Evolutionary conservation across 306 rosid species (phyloP), one percentile per base, ranked within the genome.

Genomic region (Urtica urens): DNA sequence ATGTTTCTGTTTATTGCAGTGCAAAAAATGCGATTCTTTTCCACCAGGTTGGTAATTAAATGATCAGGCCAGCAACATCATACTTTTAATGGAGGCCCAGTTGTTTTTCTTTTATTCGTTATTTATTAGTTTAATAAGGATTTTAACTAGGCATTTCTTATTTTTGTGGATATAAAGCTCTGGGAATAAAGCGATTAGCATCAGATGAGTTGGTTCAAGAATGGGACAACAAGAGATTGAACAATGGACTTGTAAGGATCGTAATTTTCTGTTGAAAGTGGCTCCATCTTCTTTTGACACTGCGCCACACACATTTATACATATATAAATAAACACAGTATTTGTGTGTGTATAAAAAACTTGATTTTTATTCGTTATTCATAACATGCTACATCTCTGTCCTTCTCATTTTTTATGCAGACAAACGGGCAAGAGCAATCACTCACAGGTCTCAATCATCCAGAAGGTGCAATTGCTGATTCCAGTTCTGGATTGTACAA

Each of bases 161-260:
- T 43, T 38, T 46, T 57, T 46, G 57, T 57, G 61, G 61, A 6
- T 60, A 34, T 64, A 50, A 73, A 90, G 99, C 85, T 26, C 81
- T 69, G 60, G 94, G 99, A 66, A 81, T 81, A 51, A 90, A 90
- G 61, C 73, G 99, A 39, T 55, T 90, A 71, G 99, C 95, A 46
- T 79, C 95, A 3, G 95, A 90, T 45, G 99, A 84, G 57, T 72
- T 85, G 59, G 72, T 65, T 70, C 73, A 72, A 30, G 94, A 81
- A 35, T 79, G 78, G 93, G 99, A 90, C 68, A 81, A 67, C 75
- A 90, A 90, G 74, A 69, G 95, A 72, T 53, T 85, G 78, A 85
- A 90, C 54, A 48, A 77, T 25, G 99, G 99, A 67, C 78, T 57
- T 76, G 95, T 82, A 69, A 81, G 90, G 51, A 27, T 10, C 4